Conservation (phyloP, 2,329 filamentous ascomycete species). For the Colletotrichum limetticola region DNA sequence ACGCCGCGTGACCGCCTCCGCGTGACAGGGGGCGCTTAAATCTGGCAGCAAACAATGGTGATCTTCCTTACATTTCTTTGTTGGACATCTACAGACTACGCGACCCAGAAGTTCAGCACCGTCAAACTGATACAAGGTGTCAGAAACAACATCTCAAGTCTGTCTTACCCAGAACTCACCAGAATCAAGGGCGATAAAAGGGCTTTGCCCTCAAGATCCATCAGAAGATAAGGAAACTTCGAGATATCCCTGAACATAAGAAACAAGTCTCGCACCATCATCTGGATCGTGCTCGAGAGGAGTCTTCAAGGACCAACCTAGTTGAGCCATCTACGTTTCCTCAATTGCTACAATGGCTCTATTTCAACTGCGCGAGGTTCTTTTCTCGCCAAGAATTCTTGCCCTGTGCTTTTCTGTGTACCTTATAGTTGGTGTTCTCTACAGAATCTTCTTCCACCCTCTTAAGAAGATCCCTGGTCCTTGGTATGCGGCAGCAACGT, state of each 20-base stretch:
- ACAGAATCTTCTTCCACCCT: background rate
- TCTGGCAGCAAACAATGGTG: background rate
- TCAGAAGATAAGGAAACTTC: too few relatives aligned
- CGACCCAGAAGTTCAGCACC: too few relatives aligned
- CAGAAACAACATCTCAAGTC: too few relatives aligned
- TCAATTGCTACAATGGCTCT: background rate
- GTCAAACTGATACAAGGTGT: too few relatives aligned
- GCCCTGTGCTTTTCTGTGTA: background rate
- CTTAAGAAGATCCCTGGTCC: background rate
- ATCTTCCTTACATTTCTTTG: background rate
- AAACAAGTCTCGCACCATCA: background rate
- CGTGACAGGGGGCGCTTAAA: background rate
- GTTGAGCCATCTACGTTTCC: background rate
- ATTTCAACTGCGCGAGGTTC: background rate
- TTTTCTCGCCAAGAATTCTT: background rate
- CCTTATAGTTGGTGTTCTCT: background rate
- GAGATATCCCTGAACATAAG: too few relatives aligned
- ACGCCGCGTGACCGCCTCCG: background rate
- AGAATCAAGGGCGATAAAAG: too few relatives aligned
- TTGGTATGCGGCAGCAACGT: slow-evolving; percentile 2
- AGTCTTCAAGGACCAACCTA: background rate
- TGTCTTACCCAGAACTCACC: too few relatives aligned
- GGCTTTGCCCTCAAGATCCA: too few relatives aligned
- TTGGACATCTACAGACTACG: background rate
- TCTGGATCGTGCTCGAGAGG: background rate